phyloP scores from a whole-genome alignment of 352 stramenopile species.

The Globisporangium recalcitrans region DNA sequence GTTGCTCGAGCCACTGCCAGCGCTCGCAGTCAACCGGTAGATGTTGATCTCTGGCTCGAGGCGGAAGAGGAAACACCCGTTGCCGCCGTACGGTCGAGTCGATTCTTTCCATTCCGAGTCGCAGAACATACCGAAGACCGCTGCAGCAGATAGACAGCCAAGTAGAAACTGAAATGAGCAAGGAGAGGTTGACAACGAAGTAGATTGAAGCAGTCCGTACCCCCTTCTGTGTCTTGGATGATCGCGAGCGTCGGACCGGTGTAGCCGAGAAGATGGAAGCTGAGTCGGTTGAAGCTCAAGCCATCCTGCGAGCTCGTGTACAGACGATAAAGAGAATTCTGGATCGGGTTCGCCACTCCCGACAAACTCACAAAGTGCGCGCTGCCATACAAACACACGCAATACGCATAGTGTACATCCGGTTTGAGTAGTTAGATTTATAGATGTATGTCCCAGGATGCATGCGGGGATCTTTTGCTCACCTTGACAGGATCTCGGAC shows the following conservation, averaged over 20 bases:
- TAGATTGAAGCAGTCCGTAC: slow-evolving; percentile 17
- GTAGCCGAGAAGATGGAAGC: slow-evolving; percentile 80
- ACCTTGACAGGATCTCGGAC: slow-evolving; percentile 72
- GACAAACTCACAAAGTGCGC: slow-evolving; percentile 65
- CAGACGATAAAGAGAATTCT: slow-evolving; percentile 52
- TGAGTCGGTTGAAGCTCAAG: slow-evolving; percentile 79
- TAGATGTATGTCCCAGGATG: no score
- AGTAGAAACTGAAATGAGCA: not conserved
- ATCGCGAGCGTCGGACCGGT: slow-evolving; percentile 62
- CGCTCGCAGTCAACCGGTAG: slow-evolving; percentile 45
- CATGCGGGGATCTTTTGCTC: slow-evolving; percentile 4
- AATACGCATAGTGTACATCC: no score
- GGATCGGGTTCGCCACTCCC: slow-evolving; percentile 45
- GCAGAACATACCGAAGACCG: slow-evolving; percentile 84
- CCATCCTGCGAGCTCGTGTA: slow-evolving; percentile 81
- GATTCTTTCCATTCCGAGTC: slow-evolving; percentile 84
- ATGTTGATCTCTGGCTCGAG: slow-evolving; percentile 55
- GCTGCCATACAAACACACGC: slow-evolving; percentile 22
- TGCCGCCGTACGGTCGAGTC: slow-evolving; percentile 74
- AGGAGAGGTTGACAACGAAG: not conserved
- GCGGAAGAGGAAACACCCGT: slow-evolving; percentile 78
- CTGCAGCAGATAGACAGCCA: slow-evolving; percentile 19
- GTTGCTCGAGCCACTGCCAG: slow-evolving; percentile 24
- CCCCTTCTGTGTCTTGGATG: slow-evolving; percentile 63
- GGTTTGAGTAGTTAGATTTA: no score